Conservation (phyloP, 192 early-diverging fungal genomes). For the Gaertneriomyces semiglobifer region DNA sequence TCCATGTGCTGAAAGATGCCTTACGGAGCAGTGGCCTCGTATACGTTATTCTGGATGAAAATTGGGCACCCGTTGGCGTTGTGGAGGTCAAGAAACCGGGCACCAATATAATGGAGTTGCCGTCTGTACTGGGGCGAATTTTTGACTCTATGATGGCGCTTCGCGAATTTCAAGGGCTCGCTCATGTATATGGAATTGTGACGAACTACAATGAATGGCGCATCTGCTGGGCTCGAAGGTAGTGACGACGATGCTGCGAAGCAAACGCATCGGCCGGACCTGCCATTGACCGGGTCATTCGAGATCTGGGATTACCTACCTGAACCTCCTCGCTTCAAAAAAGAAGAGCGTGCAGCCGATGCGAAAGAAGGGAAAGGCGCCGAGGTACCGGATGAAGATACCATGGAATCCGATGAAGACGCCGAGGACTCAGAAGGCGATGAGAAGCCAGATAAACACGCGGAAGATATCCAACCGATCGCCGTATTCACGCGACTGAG, state of each 20-base stretch:
- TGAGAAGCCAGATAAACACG: too few species aligned
- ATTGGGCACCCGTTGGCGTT: background rate
- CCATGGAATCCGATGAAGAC: too few species aligned
- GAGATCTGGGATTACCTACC: conserved; percentile 4
- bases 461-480: too few species aligned
- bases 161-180: background rate
- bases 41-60: background rate
- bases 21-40: background rate
- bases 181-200: conserved; percentile 2
- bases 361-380: too few species aligned
- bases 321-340: too few species aligned
- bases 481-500: background rate
- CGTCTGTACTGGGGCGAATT: background rate
- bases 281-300: too few species aligned
- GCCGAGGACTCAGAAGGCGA: too few species aligned
- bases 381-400: too few species aligned
- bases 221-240: conserved; percentile 1
- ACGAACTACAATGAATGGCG: conserved; percentile 5
- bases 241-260: background rate
- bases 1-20: background rate
- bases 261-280: too few species aligned
- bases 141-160: conserved; percentile 6
- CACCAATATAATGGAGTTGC: background rate
- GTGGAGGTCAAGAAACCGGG: conserved; percentile 3
- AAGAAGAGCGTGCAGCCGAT: too few species aligned